Evolutionary conservation across 2,329 filamentous ascomycete genomes (phyloP).

Genomic region (Aureobasidium musti): DNA sequence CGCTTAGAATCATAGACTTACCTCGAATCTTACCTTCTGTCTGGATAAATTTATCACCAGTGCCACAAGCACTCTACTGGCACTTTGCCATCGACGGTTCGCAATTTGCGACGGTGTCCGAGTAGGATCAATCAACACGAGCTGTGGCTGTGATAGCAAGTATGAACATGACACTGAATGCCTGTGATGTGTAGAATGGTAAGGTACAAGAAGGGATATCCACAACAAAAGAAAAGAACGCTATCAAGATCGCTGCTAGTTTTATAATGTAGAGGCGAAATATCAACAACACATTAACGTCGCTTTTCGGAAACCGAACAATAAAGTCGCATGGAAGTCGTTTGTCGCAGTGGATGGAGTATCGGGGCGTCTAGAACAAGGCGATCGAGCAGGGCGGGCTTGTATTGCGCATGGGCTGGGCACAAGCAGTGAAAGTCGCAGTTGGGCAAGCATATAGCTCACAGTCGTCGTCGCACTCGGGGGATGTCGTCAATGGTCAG

Average conservation of each 20-base stretch:
- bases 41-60: not conserved
- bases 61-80: not conserved
- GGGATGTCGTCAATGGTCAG: not conserved
- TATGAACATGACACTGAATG: conserved; percentile 24
- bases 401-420: conserved; percentile 10
- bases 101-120: not conserved
- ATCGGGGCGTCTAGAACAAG: not conserved
- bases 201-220: conserved; percentile 27
- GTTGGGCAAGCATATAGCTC: conserved; percentile 17
- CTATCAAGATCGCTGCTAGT: conserved; percentile 18
- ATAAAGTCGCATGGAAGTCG: conserved; percentile 7
- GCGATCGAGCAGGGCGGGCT: not conserved
- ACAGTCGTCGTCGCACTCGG: conserved; percentile 21
- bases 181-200: conserved; percentile 17
- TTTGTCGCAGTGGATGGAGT: conserved; percentile 10
- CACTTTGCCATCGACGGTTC: not conserved
- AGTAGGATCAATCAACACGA: not conserved
- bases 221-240: conserved; percentile 24
- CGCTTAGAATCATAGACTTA: not conserved
- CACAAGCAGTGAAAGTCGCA: conserved; percentile 17
- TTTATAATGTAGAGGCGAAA: not conserved
- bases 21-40: not conserved
- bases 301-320: conserved; percentile 3
- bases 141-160: not conserved
- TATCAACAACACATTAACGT: conserved; percentile 4